Evolutionary conservation across 306 rosid species (phyloP).

Genomic region (Casuarina equisetifolia): DNA sequence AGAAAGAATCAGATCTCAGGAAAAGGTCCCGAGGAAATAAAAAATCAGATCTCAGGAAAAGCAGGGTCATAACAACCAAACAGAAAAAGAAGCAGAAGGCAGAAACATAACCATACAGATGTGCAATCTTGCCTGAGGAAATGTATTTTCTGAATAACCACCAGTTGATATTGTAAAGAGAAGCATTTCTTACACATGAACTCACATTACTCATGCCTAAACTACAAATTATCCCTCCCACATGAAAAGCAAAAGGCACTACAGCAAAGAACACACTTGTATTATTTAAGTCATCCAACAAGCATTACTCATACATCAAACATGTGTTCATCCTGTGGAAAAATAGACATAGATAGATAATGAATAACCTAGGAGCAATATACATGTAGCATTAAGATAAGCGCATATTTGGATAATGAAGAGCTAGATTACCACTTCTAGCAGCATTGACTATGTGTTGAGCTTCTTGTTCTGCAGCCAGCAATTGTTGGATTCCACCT

Average conservation of each 20-base stretch:
- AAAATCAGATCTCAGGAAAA: slow-evolving; percentile 7
- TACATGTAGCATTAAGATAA: not conserved
- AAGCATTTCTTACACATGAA: not conserved
- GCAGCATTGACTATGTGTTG: slow-evolving; percentile 94
- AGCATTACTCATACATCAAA: not conserved
- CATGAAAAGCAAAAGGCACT: slow-evolving; percentile 2
- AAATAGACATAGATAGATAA: not conserved
- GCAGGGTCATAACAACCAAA: slow-evolving; percentile 1
- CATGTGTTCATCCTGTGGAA: not conserved
- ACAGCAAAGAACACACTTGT: not conserved
- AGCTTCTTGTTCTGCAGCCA: slow-evolving; percentile 96
- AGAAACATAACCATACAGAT: not conserved
- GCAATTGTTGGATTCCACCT: slow-evolving; percentile 97
- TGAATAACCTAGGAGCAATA: slow-evolving; percentile 1
- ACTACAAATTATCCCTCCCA: slow-evolving; percentile 1
- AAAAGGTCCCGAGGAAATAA: slow-evolving; percentile 17
- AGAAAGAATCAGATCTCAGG: slow-evolving; percentile 14
- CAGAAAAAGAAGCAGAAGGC: not conserved
- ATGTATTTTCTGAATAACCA: not conserved
- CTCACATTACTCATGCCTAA: slow-evolving; percentile 3
- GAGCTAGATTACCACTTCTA: slow-evolving; percentile 55
- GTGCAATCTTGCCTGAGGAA: not conserved
- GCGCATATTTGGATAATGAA: not conserved
- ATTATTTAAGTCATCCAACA: not conserved
- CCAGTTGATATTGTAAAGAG: not conserved